A percentile compares a stretch with the other conserved stretches of the same genome.
Evolutionary conservation across 108 stramenopile genomes (phyloP).

Genomic region (Pseudonitzschia multistriata): DNA sequence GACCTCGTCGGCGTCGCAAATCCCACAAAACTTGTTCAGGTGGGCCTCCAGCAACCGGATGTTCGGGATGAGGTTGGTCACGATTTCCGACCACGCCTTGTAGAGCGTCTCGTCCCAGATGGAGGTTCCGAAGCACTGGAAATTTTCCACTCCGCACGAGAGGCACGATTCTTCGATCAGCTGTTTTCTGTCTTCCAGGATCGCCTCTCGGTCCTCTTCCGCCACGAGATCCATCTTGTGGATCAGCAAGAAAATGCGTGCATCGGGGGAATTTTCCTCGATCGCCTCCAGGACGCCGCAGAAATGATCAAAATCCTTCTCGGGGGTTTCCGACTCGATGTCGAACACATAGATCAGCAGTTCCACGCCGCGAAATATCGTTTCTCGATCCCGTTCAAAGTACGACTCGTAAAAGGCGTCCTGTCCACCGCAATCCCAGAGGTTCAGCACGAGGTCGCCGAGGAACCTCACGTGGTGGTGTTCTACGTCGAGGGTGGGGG

Average conservation of each 20-base stretch:
- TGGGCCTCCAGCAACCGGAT: constrained; percentile 91
- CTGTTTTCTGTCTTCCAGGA: constrained; percentile 80
- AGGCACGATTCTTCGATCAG: constrained; percentile 78
- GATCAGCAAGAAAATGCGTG: constrained; percentile 94
- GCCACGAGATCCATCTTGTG: constrained; percentile 99
- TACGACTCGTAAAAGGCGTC: constrained; percentile 97
- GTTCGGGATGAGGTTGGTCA: constrained; percentile 97
- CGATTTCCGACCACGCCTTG: constrained; percentile 96
- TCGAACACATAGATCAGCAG: constrained; percentile 99
- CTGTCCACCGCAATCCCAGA: constrained; percentile 99
- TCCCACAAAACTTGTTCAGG: constrained; percentile 87
- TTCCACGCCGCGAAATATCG: constrained; percentile 96
- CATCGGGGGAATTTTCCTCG: constrained; percentile 94
- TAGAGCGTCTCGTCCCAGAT: constrained; percentile 99
- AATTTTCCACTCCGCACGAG: constrained; percentile 71
- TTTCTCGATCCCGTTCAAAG: constrained; percentile 96
- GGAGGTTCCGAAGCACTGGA: constrained; percentile 90
- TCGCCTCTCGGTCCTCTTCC: constrained; percentile 76
- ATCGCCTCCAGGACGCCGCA: constrained; percentile 88
- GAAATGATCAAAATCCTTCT: constrained; percentile 92
- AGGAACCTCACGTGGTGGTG: constrained; percentile 97
- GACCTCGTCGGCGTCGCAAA: constrained; percentile 98
- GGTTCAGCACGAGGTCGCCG: constrained; percentile 94
- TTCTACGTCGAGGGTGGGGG: constrained; percentile 96
- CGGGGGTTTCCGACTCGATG: constrained; percentile 87